Conservation (phyloP, 1,284 basidiomycete species). For the Austroboletus novae-zelandiae region DNA sequence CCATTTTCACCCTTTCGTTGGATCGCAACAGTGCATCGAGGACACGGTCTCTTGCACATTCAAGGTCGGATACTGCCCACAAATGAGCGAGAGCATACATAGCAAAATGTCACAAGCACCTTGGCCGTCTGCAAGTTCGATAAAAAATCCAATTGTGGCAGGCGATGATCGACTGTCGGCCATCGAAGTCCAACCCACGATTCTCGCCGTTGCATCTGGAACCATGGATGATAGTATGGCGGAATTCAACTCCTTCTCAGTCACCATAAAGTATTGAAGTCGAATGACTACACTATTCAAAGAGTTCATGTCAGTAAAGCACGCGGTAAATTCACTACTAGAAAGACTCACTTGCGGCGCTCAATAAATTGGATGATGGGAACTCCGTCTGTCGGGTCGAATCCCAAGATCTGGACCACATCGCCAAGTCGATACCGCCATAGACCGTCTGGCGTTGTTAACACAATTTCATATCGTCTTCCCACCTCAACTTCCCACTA, state of each 20-base stretch:
- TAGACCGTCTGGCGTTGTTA: constrained; percentile 19
- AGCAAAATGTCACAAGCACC: background rate
- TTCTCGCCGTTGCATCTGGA: background rate
- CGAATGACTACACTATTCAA: constrained; percentile 10
- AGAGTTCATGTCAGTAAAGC: background rate
- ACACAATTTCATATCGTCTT: constrained; percentile 18
- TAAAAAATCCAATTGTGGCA: constrained; percentile 18
- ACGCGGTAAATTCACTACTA: too few species aligned
- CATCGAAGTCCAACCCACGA: constrained; percentile 20
- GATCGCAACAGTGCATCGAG: background rate
- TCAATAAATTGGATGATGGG: constrained; percentile 20
- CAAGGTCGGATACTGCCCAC: background rate
- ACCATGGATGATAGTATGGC: constrained; percentile 1
- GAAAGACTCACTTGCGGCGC: constrained; percentile 10
- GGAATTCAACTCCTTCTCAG: constrained; percentile 11
- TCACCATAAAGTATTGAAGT: constrained; percentile 12
- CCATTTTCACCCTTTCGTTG: background rate
- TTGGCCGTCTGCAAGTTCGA: constrained; percentile 13
- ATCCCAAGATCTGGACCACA: constrained; percentile 22
- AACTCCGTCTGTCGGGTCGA: constrained; percentile 16
- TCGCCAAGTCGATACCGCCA: constrained; percentile 26
- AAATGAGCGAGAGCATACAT: background rate
- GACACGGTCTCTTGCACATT: background rate
- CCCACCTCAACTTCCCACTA: constrained; percentile 22
- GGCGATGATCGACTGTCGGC: constrained; percentile 12